Evolutionary conservation across 2,329 filamentous ascomycete species (phyloP).

Genomic region (Xylariaceae sp.): DNA sequence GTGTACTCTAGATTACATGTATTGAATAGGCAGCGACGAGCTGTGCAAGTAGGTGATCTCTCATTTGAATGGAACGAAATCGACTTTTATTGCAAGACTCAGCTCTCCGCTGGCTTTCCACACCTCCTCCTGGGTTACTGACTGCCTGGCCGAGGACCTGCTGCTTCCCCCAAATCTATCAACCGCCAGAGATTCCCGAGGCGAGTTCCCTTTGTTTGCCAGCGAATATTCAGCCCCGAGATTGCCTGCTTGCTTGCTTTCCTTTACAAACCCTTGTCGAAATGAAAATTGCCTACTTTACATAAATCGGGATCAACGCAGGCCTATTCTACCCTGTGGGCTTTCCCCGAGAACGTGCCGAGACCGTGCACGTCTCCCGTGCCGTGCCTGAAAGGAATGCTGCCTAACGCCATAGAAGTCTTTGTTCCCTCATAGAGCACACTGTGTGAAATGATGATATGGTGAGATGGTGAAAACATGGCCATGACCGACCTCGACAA

Average conservation of each 20-base stretch:
- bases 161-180: slow-evolving; percentile 2
- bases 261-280: too few relatives aligned
- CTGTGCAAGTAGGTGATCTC: too few relatives aligned
- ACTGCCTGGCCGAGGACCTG: slow-evolving; percentile 2
- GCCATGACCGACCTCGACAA: too few relatives aligned
- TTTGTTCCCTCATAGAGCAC: slow-evolving; percentile 5
- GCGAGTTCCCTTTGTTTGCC: slow-evolving; percentile 1
- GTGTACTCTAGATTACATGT: too few relatives aligned
- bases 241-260: slow-evolving; percentile 4
- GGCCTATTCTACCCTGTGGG: slow-evolving; percentile 1
- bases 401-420: slow-evolving; percentile 15
- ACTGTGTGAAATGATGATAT: slow-evolving; percentile 12
- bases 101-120: slow-evolving; percentile 11
- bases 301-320: slow-evolving; percentile 2
- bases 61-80: slow-evolving; percentile 2
- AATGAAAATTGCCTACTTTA: slow-evolving; percentile 21
- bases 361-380: slow-evolving; percentile 8
- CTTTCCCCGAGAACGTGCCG: slow-evolving; percentile 4
- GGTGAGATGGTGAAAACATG: background rate
- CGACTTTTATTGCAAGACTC: slow-evolving; percentile 27
- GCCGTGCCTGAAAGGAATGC: slow-evolving; percentile 12
- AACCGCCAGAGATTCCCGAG: slow-evolving; percentile 5
- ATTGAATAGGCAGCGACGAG: too few relatives aligned
- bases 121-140: slow-evolving; percentile 18
- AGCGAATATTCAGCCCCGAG: slow-evolving; percentile 1